Evolutionary conservation across 1,139 yeast species (phyloP).

Genomic region (Tardiomyces blankii): DNA sequence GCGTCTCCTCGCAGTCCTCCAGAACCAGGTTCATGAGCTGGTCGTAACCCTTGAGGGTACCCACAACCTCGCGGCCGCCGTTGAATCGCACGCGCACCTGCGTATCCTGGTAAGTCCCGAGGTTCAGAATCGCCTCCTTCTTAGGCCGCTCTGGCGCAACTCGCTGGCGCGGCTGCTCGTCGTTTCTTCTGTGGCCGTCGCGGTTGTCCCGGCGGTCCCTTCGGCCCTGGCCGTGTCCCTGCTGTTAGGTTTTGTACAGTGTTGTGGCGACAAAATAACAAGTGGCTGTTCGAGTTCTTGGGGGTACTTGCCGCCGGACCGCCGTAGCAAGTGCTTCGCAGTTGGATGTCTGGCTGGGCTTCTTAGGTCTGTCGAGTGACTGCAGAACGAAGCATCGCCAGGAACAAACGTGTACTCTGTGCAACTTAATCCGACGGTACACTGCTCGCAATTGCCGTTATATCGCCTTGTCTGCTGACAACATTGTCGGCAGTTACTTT

Average conservation of each 20-base stretch:
- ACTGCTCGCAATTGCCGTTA: too few species aligned
- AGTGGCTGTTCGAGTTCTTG: too few species aligned
- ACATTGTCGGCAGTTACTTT: too few species aligned
- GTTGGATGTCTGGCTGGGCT: too few species aligned
- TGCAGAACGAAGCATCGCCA: too few species aligned
- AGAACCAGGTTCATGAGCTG: slow-evolving; percentile 88
- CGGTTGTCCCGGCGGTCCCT: neutral
- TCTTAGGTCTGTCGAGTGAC: too few species aligned
- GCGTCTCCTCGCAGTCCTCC: slow-evolving; percentile 63
- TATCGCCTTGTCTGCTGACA: too few species aligned
- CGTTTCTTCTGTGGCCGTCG: slow-evolving; percentile 1
- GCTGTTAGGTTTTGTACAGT: slow-evolving; percentile 18
- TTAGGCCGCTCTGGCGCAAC: slow-evolving; percentile 51
- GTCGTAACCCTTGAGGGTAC: slow-evolving; percentile 79
- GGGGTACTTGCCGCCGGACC: too few species aligned
- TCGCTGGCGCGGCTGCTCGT: neutral
- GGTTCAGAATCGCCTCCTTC: slow-evolving; percentile 80
- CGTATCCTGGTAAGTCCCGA: slow-evolving; percentile 67
- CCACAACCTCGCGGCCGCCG: slow-evolving; percentile 76
- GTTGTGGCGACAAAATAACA: neutral
- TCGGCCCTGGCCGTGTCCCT: neutral
- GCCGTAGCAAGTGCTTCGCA: too few species aligned
- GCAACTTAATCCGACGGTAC: too few species aligned
- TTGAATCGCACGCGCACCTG: slow-evolving; percentile 66
- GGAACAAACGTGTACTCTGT: too few species aligned